Conservation (phyloP, 495 filamentous ascomycete genomes). For the Xylaria acuta region DNA sequence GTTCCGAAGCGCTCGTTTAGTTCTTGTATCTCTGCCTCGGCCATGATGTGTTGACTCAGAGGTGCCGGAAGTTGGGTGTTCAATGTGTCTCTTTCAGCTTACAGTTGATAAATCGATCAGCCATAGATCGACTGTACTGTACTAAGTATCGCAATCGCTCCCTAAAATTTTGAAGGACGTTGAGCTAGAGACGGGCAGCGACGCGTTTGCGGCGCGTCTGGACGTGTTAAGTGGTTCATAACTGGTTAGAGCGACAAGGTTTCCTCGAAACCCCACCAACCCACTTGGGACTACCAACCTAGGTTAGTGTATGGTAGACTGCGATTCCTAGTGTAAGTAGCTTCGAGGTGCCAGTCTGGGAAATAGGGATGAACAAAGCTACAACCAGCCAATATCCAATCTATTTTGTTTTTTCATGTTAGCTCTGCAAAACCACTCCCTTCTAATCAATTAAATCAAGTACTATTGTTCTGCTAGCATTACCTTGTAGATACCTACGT, state of each 20-base stretch:
- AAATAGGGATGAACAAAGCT: neutral
- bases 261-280: neutral
- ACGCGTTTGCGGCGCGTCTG: constrained; percentile 30
- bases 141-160: constrained; percentile 4
- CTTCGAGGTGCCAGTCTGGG: too few species aligned
- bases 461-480: neutral
- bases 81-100: neutral
- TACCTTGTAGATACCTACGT: too few species aligned
- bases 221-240: constrained; percentile 39
- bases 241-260: constrained; percentile 20
- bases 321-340: too few species aligned
- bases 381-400: neutral
- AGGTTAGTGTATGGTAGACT: neutral
- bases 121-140: neutral
- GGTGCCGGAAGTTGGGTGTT: constrained; percentile 3
- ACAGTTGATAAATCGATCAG: neutral
- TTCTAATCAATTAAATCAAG: neutral
- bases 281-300: neutral
- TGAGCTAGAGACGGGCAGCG: neutral
- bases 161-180: neutral
- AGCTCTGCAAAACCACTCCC: neutral
- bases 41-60: constrained; percentile 50
- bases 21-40: constrained; percentile 58
- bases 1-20: constrained; percentile 73
- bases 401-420: neutral